Base-by-base conservation (phyloP, 2,329 filamentous ascomycete genomes). In the Penicillium sclerotiorum region DNA sequence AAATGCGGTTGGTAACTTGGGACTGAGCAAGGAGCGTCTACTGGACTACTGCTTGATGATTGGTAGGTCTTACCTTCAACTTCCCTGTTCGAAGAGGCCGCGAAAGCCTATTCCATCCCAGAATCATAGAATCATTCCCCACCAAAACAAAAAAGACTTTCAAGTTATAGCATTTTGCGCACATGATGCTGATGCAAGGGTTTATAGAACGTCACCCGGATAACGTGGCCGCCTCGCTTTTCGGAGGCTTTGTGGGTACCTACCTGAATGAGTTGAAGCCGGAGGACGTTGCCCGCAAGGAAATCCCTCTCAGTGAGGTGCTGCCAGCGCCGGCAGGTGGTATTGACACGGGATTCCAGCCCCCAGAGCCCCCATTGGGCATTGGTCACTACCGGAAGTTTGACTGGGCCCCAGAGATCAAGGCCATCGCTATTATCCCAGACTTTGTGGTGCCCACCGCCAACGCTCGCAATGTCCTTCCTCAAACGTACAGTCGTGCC, bases 41-140 rank as follows among this genome's bases (percentile, higher is more conserved):
- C 86, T 99, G 63, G 94, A 99, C 74, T 99, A 91, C 71, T 96
- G 90, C 68, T 79, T 99, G 59, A 99, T 99, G 94, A 95, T 96
- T 72, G 89, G 86, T 88, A 71, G 58, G 76, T 68, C 33, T 18
- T 21, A 23, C 17, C 4, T 45, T 13, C 18, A 27, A 28, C 11
- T 35, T 28, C 30, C 18, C 12, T 32, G 27, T 42, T 30, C 25
- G 25, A 28, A 15, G 27, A n/a, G 40, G 18, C 9, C 27, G 22
- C 12, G 40, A 11, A n/a, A n/a, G 27, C 25, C 37, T 23, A 18
- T 40, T 9, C 22, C 13, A 25, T 25, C 13, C 8, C 21, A n/a
- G n/a, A n/a, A 25, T 15, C 21, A 13, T 4, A 9, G 11, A n/a
- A 35, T n/a, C 12, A 3, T 17, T n/a, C 38, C 23, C 38, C 38